phyloP scores from a whole-genome alignment of 768 basidiomycete species.

The Boletus rubroflammeus region DNA sequence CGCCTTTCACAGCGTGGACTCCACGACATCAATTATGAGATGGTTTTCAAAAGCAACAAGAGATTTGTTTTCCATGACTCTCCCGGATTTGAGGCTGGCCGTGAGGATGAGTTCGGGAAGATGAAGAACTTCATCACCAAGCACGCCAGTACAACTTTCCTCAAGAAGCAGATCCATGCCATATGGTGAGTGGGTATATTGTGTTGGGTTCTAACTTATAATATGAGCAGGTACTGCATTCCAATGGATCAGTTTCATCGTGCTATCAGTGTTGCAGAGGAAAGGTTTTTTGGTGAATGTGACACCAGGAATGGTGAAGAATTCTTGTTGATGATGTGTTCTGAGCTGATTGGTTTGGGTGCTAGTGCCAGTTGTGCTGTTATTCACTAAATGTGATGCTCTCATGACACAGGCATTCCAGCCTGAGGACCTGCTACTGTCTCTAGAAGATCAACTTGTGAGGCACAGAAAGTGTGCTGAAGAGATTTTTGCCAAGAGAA shows the following conservation, averaged over 20 bases:
- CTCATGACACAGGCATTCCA: not conserved
- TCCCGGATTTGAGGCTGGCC: not conserved
- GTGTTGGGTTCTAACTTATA: not conserved
- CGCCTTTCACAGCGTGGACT: not conserved
- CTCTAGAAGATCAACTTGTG: not conserved
- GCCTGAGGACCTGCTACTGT: not conserved
- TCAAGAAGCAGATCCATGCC: not conserved
- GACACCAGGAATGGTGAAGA: not conserved
- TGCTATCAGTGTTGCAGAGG: not conserved
- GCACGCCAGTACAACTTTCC: not conserved
- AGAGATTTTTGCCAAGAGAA: not conserved
- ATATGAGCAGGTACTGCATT: not conserved
- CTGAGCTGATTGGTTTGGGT: not conserved
- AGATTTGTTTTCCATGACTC: not conserved
- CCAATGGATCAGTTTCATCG: not conserved
- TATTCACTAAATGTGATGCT: too few relatives aligned
- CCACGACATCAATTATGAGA: not conserved
- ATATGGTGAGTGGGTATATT: not conserved
- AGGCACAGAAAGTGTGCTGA: not conserved
- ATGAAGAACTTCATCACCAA: not conserved
- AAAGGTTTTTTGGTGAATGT: not conserved
- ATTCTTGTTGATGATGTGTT: not conserved
- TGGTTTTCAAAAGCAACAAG: not conserved
- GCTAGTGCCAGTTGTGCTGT: too few relatives aligned
- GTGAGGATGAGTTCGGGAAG: not conserved